A percentile compares a stretch with the other conserved stretches of the same genome.
These are phyloP conservation scores for Fusarium humuli DNA, from an alignment of 2,329 filamentous ascomycete species.

Conservation along the genomic window DNA sequence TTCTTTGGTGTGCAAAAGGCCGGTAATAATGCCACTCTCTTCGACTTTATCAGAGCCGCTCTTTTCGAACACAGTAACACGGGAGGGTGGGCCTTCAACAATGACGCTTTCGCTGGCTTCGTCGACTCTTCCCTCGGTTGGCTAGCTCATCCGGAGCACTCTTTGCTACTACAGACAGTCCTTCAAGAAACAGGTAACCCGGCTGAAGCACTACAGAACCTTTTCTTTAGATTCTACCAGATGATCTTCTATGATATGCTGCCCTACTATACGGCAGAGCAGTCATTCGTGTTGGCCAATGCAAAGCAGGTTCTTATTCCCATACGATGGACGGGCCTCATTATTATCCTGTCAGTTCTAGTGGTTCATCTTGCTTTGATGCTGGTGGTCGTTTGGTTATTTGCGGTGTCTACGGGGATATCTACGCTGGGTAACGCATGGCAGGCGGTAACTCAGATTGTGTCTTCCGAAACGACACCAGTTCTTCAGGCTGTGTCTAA, in stretches of 20 bases:
- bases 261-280: not conserved
- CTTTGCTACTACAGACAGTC: constrained; percentile 8
- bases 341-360: not conserved
- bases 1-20: not conserved
- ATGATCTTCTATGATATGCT: constrained; percentile 24
- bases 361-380: not conserved
- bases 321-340: not conserved
- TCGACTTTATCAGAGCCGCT: not conserved
- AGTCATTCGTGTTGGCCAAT: not conserved
- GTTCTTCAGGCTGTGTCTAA: constrained; percentile 3
- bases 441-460: constrained; percentile 25
- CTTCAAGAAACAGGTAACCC: constrained; percentile 14
- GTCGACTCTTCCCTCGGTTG: not conserved
- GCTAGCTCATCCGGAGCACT: constrained; percentile 15
- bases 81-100: not conserved
- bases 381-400: not conserved
- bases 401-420: not conserved
- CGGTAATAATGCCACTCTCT: not conserved
- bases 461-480: constrained; percentile 6
- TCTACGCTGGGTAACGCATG: constrained; percentile 12
- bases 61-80: not conserved
- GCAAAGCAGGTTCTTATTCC: not conserved
- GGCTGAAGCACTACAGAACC: not conserved
- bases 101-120: not conserved
- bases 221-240: constrained; percentile 10